Percentiles rank a stretch among this genome's conserved stretches.
These are phyloP conservation scores for Ogataea pignaliae DNA, from an alignment of 805 yeast genomes.

Conservation along the genomic window DNA sequence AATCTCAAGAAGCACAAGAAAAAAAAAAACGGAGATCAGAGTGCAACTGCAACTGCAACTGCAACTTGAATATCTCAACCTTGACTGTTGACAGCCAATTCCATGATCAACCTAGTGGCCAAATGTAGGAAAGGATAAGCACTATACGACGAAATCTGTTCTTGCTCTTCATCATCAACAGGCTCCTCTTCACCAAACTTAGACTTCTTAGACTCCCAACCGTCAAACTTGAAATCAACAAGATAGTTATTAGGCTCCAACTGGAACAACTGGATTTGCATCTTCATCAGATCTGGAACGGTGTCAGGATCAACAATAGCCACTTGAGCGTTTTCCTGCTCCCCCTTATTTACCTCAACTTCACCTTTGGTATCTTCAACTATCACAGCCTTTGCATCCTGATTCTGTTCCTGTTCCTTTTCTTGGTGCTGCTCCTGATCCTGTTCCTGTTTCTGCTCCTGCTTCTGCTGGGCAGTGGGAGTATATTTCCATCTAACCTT, in stretches of 20 bases:
- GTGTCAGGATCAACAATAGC: conserved; percentile 17
- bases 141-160: conserved; percentile 83
- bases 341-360: too few species aligned
- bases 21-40: background rate
- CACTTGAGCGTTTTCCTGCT: background rate
- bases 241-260: conserved; percentile 92
- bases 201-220: conserved; percentile 66
- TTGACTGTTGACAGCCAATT: conserved; percentile 91
- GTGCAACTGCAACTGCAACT: too few species aligned
- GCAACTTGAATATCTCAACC: conserved; percentile 11
- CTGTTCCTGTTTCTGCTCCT: conserved; percentile 17
- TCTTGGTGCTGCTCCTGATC: conserved; percentile 20
- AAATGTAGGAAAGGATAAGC: conserved; percentile 94
- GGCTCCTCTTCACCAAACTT: conserved; percentile 26
- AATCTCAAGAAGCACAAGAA: background rate
- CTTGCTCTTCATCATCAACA: conserved; percentile 40
- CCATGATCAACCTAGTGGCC: conserved; percentile 92
- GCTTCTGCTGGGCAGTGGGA: conserved; percentile 25
- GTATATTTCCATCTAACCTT: conserved; percentile 89
- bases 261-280: conserved; percentile 95
- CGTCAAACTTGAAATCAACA: conserved; percentile 96
- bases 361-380: too few species aligned
- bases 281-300: conserved; percentile 81
- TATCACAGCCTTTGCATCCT: too few species aligned
- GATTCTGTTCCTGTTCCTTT: conserved; percentile 5